Base-by-base conservation (phyloP, 108 stramenopile species). In the Cyclotella choctawhatcheeana region DNA sequence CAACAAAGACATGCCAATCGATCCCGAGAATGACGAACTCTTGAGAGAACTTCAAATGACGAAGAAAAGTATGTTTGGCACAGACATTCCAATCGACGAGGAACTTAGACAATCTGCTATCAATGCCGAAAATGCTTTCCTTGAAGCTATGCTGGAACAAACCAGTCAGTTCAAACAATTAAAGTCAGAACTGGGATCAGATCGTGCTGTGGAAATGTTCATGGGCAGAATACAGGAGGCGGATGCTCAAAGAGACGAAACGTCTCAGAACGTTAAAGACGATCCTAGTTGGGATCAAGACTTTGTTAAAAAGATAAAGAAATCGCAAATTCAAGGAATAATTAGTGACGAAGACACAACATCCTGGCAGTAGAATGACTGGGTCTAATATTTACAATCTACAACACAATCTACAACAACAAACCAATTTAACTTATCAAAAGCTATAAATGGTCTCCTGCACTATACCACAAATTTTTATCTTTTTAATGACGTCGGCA, bases 391-490 rank as follows among this genome's bases (percentile, higher is more conserved):
- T 40, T 40, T 40, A n/a, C n/a, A n/a, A n/a, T n/a, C n/a, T n/a
- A n/a, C n/a, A n/a, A n/a, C n/a, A n/a, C n/a, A n/a, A n/a, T n/a
- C n/a, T n/a, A n/a, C n/a, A n/a, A n/a, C n/a, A n/a, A n/a, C 44
- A 45, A 10, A 10, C 10, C 20, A 22, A 1, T 22, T 52, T 22
- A 10, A 30, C 30, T 6, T 56, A 59, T 62, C 29, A 74, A 75
- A 81, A 81, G 20, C 74, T 12, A 12, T 44, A 59, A 47, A 81
- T 63, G 18, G 18, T 54, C 51, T 81, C 74, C 34, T 81, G 27
- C 6, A 75, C 68, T 33, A 81, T 61, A 17, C 79, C 79, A 75
- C 79, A 81, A 3, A 40, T 44, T 32, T 81, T 69, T 56, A 81
- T 70, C 18, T 75, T 67, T 30, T 51, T 35, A 29, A 81, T 71